Base-by-base conservation (phyloP, 192 early-diverging fungal species). In the Backusella psychrophila region DNA sequence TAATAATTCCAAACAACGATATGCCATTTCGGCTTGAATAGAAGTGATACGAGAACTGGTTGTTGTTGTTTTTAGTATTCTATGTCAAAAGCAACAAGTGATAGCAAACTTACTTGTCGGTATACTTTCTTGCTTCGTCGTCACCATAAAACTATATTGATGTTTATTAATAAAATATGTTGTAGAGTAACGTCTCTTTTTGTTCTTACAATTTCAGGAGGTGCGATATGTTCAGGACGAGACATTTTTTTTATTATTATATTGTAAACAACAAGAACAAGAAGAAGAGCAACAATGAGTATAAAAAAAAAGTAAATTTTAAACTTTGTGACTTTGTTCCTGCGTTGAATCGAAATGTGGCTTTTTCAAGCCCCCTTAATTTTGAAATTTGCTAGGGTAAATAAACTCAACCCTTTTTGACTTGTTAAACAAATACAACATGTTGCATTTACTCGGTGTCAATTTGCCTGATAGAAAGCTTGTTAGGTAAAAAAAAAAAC, bases 1-100 rank as follows among this genome's bases (percentile, higher is more conserved):
- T 46, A 99, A 84, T 35, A 99, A 86, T 85, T 99, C 97, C 19
- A 99, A 85, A 0, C 96, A 95, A 63, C 97, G 89, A 68, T 92
- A 83, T 6, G 97, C 91, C 96, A 99, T 94, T 78, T 97, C 93
- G 14, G 93, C 94, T 79, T 99, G 97, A 81, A 99, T 97, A 68
- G 90, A 84, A 29, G 92, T 90, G 79, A 99, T 97, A 41, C 98
- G 94, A n/a, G 97, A 92, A 85, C 94, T 98, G 75, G 29, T 39
- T 39, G 38, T 39, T 29, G 19, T n/a, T 49, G 46, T 7, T n/a
- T 19, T 52, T 3, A 49, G 6, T 42, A 17, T 35, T 41, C 14
- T 14, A 8, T 38, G 7, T 23, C 2, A 14, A 42, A 17, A 46
- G 3, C 33, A 33, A 33, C 33, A 33, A 26, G 31, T 52, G 41